Base-by-base conservation (phyloP, 495 filamentous ascomycete genomes). In the Penicillium subrubescens region DNA sequence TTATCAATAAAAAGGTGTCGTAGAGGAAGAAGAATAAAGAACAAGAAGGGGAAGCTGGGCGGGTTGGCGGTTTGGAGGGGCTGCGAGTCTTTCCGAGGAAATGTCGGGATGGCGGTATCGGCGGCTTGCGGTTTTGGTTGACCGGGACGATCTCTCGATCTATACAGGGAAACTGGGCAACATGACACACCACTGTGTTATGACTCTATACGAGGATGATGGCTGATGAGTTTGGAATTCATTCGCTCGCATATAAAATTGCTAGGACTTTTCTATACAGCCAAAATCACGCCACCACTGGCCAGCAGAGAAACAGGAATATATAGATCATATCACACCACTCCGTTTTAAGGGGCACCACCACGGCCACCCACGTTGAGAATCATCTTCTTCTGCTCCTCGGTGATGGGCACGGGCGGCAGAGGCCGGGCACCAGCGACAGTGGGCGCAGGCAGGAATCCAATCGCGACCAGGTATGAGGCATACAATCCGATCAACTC, bases 401-500 rank as follows among this genome's bases (percentile, higher is more conserved):
- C 74, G n/a, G 75, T 80, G 37, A 88, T 73, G 17, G 68, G 67
- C 1, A 81, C 73, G 25, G 69, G 66, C 0, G 87, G 87, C 56
- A 90, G 65, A 19, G 77, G 66, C 50, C 64, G 73, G 34, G 70
- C 81, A 35, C 73, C 73, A 5, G 83, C 80, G 48, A 77, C 73
- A 14, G 72, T 77, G 0, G 77, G 73, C 10, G 92, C 90, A 12
- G 79, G 79, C 54, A 97, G 77, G 75, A 96, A 96, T 12, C 89
- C 90, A 65, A 88, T 83, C 48, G 82, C 82, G 10, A 88, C 81
- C 41, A 97, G 77, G 67, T 91, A 97, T 7, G 87, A 81, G 14
- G 93, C 73, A 75, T 93, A 97, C 44, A 85, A 72, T 12, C 91
- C 92, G 50, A 95, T 85, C 53, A 86, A 82, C 64, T 90, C 87